phyloP scores from a whole-genome alignment of 345 rosid species.

The Eucalyptus shirleyi region DNA sequence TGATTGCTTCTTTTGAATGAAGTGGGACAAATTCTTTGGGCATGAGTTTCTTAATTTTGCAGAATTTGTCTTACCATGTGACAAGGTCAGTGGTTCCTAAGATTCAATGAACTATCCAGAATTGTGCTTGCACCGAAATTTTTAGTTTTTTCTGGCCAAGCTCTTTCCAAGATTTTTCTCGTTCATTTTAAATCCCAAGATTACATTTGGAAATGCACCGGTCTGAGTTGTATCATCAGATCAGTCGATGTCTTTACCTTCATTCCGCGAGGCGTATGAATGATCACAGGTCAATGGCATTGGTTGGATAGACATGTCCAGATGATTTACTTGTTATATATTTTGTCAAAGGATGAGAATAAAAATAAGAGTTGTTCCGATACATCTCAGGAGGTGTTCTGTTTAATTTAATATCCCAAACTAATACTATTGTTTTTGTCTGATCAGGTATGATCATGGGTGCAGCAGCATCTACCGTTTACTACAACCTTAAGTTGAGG shows the following conservation, averaged over 20 bases:
- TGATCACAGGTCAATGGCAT: neutral
- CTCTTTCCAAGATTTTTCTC: neutral
- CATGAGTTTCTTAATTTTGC: neutral
- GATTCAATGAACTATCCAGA: neutral
- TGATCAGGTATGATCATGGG: constrained; percentile 82
- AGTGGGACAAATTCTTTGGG: neutral
- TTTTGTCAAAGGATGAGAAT: neutral
- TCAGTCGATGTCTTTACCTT: neutral
- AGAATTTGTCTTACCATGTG: neutral
- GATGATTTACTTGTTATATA: neutral
- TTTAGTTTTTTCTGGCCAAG: neutral
- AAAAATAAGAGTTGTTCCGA: neutral
- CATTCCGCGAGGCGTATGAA: neutral
- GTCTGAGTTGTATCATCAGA: neutral
- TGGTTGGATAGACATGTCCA: neutral
- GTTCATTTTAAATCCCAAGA: neutral
- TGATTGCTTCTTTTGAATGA: neutral
- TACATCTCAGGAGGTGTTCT: neutral
- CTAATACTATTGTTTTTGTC: neutral
- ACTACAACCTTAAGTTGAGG: constrained; percentile 62
- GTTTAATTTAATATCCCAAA: neutral
- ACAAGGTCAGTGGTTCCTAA: neutral
- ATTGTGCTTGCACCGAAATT: neutral
- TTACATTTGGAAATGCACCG: neutral
- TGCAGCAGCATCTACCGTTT: constrained; percentile 61